phyloP scores from a whole-genome alignment of 345 rosid genomes.

The Citrus reticulata region DNA sequence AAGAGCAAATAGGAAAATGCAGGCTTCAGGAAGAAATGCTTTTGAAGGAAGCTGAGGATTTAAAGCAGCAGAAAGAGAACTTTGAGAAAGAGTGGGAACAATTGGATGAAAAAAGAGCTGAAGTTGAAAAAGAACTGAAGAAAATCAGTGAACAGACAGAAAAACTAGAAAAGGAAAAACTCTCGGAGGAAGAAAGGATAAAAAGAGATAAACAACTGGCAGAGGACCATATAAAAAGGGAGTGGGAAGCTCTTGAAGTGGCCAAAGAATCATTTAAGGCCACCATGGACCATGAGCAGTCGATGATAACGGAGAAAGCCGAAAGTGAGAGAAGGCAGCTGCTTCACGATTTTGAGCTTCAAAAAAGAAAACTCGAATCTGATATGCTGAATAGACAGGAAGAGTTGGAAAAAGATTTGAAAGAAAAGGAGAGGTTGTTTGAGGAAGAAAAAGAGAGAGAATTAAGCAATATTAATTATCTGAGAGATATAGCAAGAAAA shows the following conservation, averaged over 20 bases:
- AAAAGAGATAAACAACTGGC: constrained; percentile 54
- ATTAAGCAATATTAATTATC: constrained; percentile 58
- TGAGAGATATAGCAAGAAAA: constrained; percentile 75
- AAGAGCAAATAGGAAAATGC: constrained; percentile 69
- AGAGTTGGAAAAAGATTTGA: constrained; percentile 62
- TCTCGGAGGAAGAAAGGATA: constrained; percentile 68
- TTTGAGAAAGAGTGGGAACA: constrained; percentile 98
- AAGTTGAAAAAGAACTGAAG: constrained; percentile 52
- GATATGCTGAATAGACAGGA: constrained; percentile 57
- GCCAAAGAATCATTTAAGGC: constrained; percentile 70
- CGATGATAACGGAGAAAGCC: constrained; percentile 49
- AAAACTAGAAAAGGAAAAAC: constrained; percentile 57
- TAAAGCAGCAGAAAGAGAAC: constrained; percentile 74
- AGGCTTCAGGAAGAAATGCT: constrained; percentile 71
- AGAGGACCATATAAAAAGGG: constrained; percentile 50
- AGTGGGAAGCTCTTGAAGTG: constrained; percentile 60
- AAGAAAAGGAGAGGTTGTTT: constrained; percentile 48
- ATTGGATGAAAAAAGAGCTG: constrained; percentile 70
- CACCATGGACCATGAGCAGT: constrained; percentile 69
- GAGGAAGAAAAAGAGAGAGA: constrained; percentile 89
- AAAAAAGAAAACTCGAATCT: constrained; percentile 64
- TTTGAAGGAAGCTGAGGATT: constrained; percentile 80
- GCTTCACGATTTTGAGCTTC: constrained; percentile 68
- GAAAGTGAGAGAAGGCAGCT: constrained; percentile 72
- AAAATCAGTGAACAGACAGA: constrained; percentile 48